Evolutionary conservation across 75 land plant genomes (phyloP).

Genomic region (Pinus tabuliformis): DNA sequence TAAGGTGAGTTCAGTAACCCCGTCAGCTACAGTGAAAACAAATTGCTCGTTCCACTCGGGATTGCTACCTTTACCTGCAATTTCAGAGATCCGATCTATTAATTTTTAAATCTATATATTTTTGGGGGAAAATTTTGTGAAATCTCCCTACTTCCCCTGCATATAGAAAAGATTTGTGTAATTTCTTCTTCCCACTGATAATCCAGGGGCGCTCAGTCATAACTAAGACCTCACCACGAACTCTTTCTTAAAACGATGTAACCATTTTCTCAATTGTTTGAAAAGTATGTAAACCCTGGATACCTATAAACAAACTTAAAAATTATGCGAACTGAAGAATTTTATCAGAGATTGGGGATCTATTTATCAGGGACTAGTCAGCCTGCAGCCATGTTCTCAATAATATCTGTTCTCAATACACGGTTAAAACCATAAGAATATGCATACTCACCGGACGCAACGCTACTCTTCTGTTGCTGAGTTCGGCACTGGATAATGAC

Average conservation of each 20-base stretch:
- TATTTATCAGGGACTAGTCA: background rate
- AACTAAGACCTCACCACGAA: no score
- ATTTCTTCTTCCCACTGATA: no score
- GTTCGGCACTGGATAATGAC: slow-evolving; percentile 45
- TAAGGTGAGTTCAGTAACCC: slow-evolving; percentile 33
- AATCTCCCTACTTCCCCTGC: no score
- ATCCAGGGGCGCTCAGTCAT: no score
- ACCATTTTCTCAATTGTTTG: no score
- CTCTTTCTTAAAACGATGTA: no score
- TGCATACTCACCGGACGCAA: slow-evolving; percentile 37
- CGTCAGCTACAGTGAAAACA: slow-evolving; percentile 47
- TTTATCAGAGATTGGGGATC: background rate
- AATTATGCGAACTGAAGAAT: no score
- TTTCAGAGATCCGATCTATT: background rate
- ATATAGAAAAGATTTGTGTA: no score
- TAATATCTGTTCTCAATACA: background rate
- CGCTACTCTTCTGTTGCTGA: slow-evolving; percentile 68
- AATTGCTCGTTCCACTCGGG: slow-evolving; percentile 87
- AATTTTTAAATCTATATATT: no score
- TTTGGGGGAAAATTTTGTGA: no score
- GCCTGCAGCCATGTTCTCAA: background rate
- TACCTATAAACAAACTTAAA: no score
- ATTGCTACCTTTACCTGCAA: slow-evolving; percentile 58
- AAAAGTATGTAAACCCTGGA: no score
- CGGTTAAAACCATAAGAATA: background rate